Base-by-base conservation (phyloP, 2,329 filamentous ascomycete species). In the Penicillium sp. region DNA sequence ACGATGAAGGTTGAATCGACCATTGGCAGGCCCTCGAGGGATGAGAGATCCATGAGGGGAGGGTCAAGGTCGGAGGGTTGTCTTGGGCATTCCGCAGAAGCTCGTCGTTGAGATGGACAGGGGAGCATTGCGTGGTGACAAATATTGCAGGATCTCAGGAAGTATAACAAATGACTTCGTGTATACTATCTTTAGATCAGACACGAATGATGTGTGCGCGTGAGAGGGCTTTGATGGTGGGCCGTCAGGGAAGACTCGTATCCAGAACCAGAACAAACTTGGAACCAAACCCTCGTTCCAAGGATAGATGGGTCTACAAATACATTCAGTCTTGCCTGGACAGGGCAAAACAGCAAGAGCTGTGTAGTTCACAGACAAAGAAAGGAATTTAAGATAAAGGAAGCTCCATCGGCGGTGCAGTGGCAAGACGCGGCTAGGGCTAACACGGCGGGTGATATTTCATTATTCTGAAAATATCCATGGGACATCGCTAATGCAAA, bases 21-120 rank as follows among this genome's bases (percentile, higher is more conserved):
- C 23, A 72, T 61, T 2, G 69, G 70, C 40, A 68, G 68, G 3
- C 71, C 71, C 60, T 71, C 70, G 2, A 73, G 61, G 9, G 68
- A 70, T 9, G 71, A 73, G 19, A 73, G 65, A 51, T 73, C 71
- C 65, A 67, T 65, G 43, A 44, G n/a, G n/a, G 51, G 47, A 19
- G 27, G 32, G 1, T 49, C 45, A n/a, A 39, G 16, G 19, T 16
- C 36, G 14, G 42, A 38, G 32, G 34, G n/a, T 47, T 26, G 26
- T 32, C 47, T 23, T 16, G 18, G 23, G 46, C 23, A n/a, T 11
- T 51, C 35, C 18, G 40, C 14, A 13, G 35, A 30, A 30, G 45
- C 30, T 49, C 32, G 57, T 39, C 52, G 51, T 14, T 60, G 19
- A 26, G 51, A 53, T 27, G 48, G 32, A 51, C 56, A 60, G 10